phyloP scores from a whole-genome alignment of 2,329 filamentous ascomycete species.

The Beauveria asiatica region DNA sequence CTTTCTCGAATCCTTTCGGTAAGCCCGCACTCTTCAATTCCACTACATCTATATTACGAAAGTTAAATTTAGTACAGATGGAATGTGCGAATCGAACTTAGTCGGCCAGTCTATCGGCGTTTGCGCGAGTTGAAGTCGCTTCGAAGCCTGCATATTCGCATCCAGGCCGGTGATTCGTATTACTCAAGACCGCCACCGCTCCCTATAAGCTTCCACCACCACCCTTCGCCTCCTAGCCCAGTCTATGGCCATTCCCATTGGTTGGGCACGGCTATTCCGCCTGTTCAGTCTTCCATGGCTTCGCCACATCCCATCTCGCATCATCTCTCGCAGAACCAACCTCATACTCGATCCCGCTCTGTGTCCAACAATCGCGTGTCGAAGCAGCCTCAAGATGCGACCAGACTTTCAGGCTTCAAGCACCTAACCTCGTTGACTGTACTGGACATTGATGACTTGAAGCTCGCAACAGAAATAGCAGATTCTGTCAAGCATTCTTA shows the following conservation, averaged over 20 bases:
- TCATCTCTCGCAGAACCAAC: slow-evolving; percentile 3
- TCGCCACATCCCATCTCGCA: slow-evolving; percentile 9
- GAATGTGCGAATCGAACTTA: slow-evolving; percentile 57
- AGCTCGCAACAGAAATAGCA: slow-evolving; percentile 47
- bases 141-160: slow-evolving; percentile 46
- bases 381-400: slow-evolving; percentile 34
- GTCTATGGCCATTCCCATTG: slow-evolving; percentile 17
- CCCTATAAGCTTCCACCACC: slow-evolving; percentile 9
- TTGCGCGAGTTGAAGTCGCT: slow-evolving; percentile 47
- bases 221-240: slow-evolving; percentile 1
- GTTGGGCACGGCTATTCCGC: slow-evolving; percentile 17
- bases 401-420: slow-evolving; percentile 50
- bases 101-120: slow-evolving; percentile 46
- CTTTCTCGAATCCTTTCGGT: slow-evolving; percentile 49
- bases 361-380: slow-evolving; percentile 29
- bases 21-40: slow-evolving; percentile 17
- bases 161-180: slow-evolving; percentile 49
- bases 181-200: slow-evolving; percentile 43
- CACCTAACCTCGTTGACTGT: slow-evolving; percentile 44
- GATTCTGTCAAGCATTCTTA: slow-evolving; percentile 46
- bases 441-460: slow-evolving; percentile 52
- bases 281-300: slow-evolving; percentile 15
- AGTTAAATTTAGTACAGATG: slow-evolving; percentile 33
- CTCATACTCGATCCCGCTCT: slow-evolving; percentile 20
- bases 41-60: background rate